phyloP scores from a whole-genome alignment of 1,284 basidiomycete species.

The Marasmius fiardii region DNA sequence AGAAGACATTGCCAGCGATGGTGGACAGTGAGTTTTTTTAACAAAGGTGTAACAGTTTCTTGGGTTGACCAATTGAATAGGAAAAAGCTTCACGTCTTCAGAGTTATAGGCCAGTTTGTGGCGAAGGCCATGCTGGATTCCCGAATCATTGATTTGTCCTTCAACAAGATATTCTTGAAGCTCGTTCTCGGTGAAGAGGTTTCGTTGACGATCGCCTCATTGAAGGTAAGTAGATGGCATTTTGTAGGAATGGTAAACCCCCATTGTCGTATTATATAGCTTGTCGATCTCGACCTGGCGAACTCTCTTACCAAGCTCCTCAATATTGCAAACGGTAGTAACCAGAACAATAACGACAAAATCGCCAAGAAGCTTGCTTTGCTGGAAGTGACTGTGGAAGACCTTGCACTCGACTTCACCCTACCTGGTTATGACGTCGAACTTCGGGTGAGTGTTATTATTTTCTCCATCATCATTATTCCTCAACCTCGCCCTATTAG shows the following conservation, averaged over 20 bases:
- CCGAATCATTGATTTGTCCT: constrained; percentile 93
- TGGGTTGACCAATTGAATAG: constrained; percentile 30
- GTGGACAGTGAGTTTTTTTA: constrained; percentile 58
- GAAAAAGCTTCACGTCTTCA: constrained; percentile 81
- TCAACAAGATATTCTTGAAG: constrained; percentile 92
- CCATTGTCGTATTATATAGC: constrained; percentile 33
- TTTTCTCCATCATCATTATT: constrained; percentile 1
- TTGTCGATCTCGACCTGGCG: constrained; percentile 83
- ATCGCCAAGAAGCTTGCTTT: constrained; percentile 54
- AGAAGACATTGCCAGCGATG: constrained; percentile 64
- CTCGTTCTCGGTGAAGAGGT: constrained; percentile 84
- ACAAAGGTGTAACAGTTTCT: not conserved
- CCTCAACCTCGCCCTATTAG: constrained; percentile 31
- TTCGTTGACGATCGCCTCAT: constrained; percentile 76
- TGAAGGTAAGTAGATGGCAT: constrained; percentile 52
- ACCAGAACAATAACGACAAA: constrained; percentile 48
- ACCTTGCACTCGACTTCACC: constrained; percentile 93
- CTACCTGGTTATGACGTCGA: constrained; percentile 95
- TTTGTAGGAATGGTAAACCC: constrained; percentile 4
- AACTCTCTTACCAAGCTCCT: constrained; percentile 84
- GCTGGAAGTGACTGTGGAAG: constrained; percentile 73
- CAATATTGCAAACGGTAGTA: constrained; percentile 41
- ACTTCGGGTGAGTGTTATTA: constrained; percentile 59
- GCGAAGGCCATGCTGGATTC: constrained; percentile 98
- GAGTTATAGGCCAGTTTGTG: constrained; percentile 94